A percentile compares a stretch with the other conserved stretches of the same genome.
These are phyloP conservation scores for Saturnispora hagleri DNA, from an alignment of 805 yeast genomes.

Conservation along the genomic window DNA sequence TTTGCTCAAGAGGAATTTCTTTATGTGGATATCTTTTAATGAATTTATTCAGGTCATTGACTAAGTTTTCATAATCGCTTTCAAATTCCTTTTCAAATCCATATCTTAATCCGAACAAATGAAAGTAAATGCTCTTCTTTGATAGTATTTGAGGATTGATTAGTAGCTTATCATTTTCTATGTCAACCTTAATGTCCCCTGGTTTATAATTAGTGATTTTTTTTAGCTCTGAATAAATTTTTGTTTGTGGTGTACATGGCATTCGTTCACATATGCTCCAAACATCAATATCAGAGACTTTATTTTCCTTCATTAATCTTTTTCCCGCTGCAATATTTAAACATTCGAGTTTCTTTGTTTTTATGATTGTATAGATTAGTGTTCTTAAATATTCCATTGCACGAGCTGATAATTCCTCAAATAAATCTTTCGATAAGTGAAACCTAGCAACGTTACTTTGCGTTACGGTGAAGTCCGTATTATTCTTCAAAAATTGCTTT, in stretches of 20 bases:
- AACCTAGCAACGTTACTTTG: not conserved
- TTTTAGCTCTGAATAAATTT: not conserved
- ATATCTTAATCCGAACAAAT: not conserved
- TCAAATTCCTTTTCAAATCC: not conserved
- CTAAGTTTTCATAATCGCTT: not conserved
- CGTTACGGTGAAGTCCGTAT: not conserved
- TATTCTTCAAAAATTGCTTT: not conserved
- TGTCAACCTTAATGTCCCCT: not conserved
- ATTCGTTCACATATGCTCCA: not conserved
- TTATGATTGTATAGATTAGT: not conserved
- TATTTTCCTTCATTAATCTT: not conserved
- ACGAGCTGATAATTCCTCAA: not conserved
- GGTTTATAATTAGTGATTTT: not conserved
- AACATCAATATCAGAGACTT: not conserved
- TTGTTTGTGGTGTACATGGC: constrained; percentile 1
- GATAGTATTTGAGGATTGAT: not conserved
- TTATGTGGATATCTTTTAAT: not conserved
- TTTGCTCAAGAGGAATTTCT: not conserved
- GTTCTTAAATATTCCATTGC: not conserved
- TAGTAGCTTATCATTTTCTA: not conserved
- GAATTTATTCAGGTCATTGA: not conserved
- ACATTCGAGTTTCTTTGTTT: not conserved
- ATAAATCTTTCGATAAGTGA: not conserved
- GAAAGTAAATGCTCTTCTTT: not conserved
- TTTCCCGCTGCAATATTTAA: not conserved